Conservation (phyloP, 2,329 filamentous ascomycete genomes). For the Exophiala alcalophila region DNA sequence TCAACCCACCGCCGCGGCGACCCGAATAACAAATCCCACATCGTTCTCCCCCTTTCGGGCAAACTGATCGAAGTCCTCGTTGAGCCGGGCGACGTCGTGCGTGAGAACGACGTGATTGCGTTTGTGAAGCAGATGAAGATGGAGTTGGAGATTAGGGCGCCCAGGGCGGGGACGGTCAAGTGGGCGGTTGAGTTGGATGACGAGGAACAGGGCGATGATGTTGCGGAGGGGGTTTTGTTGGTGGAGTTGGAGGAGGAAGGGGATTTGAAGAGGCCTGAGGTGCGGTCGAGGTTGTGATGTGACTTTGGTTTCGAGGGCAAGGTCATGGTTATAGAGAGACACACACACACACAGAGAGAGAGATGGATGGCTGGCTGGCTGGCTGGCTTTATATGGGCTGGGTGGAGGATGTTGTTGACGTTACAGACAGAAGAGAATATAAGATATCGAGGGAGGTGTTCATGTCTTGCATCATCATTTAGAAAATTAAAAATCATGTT, state of each 20-base stretch:
- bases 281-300: slow-evolving; percentile 8
- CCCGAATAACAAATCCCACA: slow-evolving; percentile 49
- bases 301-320: no score
- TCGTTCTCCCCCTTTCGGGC: slow-evolving; percentile 57
- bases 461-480: no score
- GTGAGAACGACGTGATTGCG: slow-evolving; percentile 53
- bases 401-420: no score
- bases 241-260: slow-evolving; percentile 40
- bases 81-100: slow-evolving; percentile 49
- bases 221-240: slow-evolving; percentile 55
- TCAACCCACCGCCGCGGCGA: slow-evolving; percentile 50
- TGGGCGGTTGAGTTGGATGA: slow-evolving; percentile 42
- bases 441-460: no score
- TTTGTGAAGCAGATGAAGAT: slow-evolving; percentile 68
- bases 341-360: no score
- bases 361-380: no score
- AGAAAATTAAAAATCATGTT: no score
- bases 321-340: no score
- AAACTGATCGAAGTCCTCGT: slow-evolving; percentile 60
- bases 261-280: slow-evolving; percentile 2
- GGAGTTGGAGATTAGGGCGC: slow-evolving; percentile 61
- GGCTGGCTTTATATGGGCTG: no score
- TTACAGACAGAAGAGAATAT: no score
- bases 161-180: slow-evolving; percentile 46
- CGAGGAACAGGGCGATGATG: slow-evolving; percentile 45